Evolutionary conservation across 2,329 filamentous ascomycete genomes (phyloP), one percentile per base, ranked within the genome.

Genomic region (Ilyonectria robusta): DNA sequence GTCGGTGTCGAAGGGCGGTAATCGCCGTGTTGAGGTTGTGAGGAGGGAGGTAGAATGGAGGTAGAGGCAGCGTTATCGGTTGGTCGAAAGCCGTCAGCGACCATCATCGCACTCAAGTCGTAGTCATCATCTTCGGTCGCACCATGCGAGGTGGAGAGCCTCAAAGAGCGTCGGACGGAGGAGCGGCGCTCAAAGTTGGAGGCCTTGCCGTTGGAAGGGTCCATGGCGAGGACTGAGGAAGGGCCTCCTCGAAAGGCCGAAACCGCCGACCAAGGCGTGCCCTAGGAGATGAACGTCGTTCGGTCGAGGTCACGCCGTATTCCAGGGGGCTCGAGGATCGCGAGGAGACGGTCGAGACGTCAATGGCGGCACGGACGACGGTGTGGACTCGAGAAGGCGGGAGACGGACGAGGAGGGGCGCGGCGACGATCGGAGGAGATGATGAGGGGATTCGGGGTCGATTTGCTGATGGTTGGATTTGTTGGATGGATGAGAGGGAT

Each of bases 71-170:
- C 37, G 37, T 77, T 64, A 8, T 72, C 70, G n/a, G 64, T 77
- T 21, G 85, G 85, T 64, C 85, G 81, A 71, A 86, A 87, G 58
- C 86, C 86, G 73, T 88, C 86, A 17, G 87, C 84, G 63, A 90
- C 83, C 57, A 83, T 82, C 78, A 86, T 82, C 31, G 84, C 85
- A 55, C 80, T 80, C 75, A 87, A 72, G 70, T 85, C 84, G 65
- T 86, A 87, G 37, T 87, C 84, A 68, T 84, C 81, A 59, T 84
- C 81, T 57, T 78, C 79, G 50, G 64, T 62, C 33, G 73, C 70
- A 61, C 78, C 70, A 70, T 56, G 68, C 53, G 65, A 67, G 54
- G 70, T 70, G 17, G 82, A 83, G 57, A 80, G 68, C 70, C 81
- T 81, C 59, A 79, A 77, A 35, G 86, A 85, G 26, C 76, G 76